Conservation (phyloP, 2,329 filamentous ascomycete species). For the Fusarium aywerte region DNA sequence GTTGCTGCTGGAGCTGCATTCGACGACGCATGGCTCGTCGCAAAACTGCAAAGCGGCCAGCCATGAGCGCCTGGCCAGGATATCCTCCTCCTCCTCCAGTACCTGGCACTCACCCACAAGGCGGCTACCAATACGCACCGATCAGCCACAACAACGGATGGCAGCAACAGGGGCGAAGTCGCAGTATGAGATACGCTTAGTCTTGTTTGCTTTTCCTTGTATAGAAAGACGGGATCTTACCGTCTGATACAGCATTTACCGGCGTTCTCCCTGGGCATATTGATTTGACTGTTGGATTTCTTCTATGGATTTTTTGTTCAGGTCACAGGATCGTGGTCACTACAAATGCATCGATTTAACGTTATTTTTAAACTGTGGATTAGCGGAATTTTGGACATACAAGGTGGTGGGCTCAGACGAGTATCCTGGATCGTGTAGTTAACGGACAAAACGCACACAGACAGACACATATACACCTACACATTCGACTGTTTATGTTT, state of each 20-base stretch:
- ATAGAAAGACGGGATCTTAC: background rate
- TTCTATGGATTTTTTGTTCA: background rate
- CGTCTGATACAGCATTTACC: slow-evolving; percentile 32
- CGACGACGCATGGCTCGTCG: slow-evolving; percentile 42
- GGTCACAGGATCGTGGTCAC: background rate
- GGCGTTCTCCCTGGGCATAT: slow-evolving; percentile 37
- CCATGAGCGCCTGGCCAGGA: slow-evolving; percentile 45
- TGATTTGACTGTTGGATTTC: slow-evolving; percentile 4
- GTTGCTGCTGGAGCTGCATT: slow-evolving; percentile 69
- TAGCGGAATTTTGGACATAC: slow-evolving; percentile 15
- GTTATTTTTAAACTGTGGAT: slow-evolving; percentile 5
- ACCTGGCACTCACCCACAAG: slow-evolving; percentile 13
- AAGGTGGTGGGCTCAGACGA: background rate
- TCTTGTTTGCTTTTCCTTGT: background rate
- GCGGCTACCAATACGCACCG: slow-evolving; percentile 39
- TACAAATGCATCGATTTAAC: slow-evolving; percentile 3
- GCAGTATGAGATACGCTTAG: slow-evolving; percentile 50
- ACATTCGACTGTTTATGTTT: slow-evolving; percentile 10
- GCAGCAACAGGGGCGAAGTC: slow-evolving; percentile 32
- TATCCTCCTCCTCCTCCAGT: slow-evolving; percentile 18
- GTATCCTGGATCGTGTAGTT: slow-evolving; percentile 6
- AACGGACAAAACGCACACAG: slow-evolving; percentile 6
- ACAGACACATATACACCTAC: slow-evolving; percentile 14
- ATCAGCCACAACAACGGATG: slow-evolving; percentile 34
- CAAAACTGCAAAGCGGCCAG: slow-evolving; percentile 42